Conservation (phyloP, 257 asterid genomes). For the Gentiana macrophylla region DNA sequence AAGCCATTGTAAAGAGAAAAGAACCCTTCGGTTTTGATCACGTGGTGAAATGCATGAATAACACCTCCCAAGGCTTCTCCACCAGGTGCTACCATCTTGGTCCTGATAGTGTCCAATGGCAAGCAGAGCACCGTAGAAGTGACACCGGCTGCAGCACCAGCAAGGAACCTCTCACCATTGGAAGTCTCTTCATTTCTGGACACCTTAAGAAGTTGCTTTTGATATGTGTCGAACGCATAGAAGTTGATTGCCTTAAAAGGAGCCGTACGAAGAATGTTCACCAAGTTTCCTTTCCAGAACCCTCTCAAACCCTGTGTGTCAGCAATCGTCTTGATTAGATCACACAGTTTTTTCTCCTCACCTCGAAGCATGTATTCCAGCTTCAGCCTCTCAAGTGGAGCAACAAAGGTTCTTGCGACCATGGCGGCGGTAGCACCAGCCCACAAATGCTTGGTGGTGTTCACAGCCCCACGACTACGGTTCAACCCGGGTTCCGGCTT, state of each 20-base stretch:
- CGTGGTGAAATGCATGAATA: constrained; percentile 78
- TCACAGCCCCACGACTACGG: constrained; percentile 52
- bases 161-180: constrained; percentile 66
- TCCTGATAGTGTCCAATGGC: constrained; percentile 91
- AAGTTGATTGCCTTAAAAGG: constrained; percentile 97
- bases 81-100: constrained; percentile 90
- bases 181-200: constrained; percentile 76
- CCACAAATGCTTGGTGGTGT: constrained; percentile 92
- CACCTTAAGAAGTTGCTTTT: constrained; percentile 71
- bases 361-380: constrained; percentile 91
- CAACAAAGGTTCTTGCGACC: constrained; percentile 91
- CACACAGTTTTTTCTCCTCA: constrained; percentile 54
- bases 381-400: constrained; percentile 96
- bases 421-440: constrained; percentile 94
- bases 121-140: constrained; percentile 94
- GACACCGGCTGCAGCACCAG: constrained; percentile 99
- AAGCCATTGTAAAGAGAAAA: constrained; percentile 91
- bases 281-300: constrained; percentile 96
- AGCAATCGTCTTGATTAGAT: constrained; percentile 62
- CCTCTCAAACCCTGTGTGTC: constrained; percentile 89
- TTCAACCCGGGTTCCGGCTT: constrained; percentile 15
- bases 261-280: constrained; percentile 90
- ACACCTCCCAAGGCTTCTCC: constrained; percentile 93
- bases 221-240: constrained; percentile 77
- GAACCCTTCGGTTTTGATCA: constrained; percentile 82